Evolutionary conservation across 1,284 basidiomycete genomes (phyloP).

Genomic region (Ustilago sp.): DNA sequence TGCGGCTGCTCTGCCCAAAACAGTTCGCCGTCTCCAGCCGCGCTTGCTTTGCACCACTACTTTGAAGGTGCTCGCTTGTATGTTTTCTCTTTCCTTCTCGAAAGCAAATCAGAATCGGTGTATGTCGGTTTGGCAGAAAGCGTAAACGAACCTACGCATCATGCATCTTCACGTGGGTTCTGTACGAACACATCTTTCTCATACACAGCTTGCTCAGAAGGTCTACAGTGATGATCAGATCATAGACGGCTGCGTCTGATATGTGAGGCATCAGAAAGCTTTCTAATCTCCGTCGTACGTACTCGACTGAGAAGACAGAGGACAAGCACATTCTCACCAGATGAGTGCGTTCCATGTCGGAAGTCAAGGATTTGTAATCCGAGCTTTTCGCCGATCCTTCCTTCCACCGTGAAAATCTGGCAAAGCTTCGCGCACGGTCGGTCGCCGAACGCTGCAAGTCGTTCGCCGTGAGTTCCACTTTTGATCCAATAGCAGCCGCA

Average conservation of each 20-base stretch:
- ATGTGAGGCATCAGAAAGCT: too few relatives aligned
- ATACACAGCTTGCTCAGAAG: neutral
- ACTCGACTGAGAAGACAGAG: too few relatives aligned
- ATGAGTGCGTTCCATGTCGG: neutral
- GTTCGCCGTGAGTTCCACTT: conserved; percentile 18
- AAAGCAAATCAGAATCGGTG: neutral
- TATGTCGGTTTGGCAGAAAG: neutral
- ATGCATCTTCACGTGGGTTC: neutral
- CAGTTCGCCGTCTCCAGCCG: neutral
- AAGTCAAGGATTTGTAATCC: conserved; percentile 6
- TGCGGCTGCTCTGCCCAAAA: neutral
- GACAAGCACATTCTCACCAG: too few relatives aligned
- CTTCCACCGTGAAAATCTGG: conserved; percentile 2
- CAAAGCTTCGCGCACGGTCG: neutral
- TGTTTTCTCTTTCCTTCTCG: neutral
- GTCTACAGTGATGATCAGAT: neutral
- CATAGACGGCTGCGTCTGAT: neutral
- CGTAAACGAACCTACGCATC: neutral
- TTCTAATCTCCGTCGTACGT: too few relatives aligned
- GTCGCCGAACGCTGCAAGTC: conserved; percentile 27
- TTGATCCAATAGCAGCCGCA: conserved; percentile 10
- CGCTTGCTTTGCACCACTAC: neutral
- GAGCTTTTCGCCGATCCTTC: neutral
- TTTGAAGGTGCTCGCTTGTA: neutral
- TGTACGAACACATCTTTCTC: neutral